Evolutionary conservation across 1,284 basidiomycete genomes (phyloP), one percentile per base, ranked within the genome.

Genomic region (Leccinum subspadiceum): DNA sequence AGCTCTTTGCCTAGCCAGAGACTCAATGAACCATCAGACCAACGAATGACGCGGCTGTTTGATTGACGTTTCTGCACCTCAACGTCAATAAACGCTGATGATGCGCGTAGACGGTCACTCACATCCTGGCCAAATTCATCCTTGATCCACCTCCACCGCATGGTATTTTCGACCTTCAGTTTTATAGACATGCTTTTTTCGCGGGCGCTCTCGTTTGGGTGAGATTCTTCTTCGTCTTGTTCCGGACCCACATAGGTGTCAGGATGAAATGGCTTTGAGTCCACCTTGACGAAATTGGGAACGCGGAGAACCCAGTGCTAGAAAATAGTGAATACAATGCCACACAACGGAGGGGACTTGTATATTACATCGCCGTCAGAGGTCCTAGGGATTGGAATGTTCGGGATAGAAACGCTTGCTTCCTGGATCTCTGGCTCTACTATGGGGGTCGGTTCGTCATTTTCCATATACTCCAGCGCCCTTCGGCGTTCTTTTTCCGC

Each of bases 1-100:
- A 95, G 80, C 70, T 97, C 95, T 73, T 90, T 90, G 54, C 95
- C 94, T 58, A 97, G 79, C 65, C 92, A 88, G 39, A 97, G 82
- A 68, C 92, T 94, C 64, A 93, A 78, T 13, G 89, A 84, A 26
- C 94, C 94, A 70, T 97, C 95, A 22, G 93, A 96, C 94, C 94
- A 97, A 7, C 89, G 86, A 58, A 97, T 86, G 41, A 96, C 80
- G 15, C 94, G 89, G 63, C 88, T 85, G 71, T 97, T 97, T 8
- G 93, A 93, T 78, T 95, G 89, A 64, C 88, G 84, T 67, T 79
- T 78, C 87, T 93, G 71, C 20, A 60, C n/a, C 54, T 44, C 48
- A 37, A 48, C 20, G 8, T 51, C 66, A 13, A 61, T 39, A 62
- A 59, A 53, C 22, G 56, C 41, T 24, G 52, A 20, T 20, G 3